Evolutionary conservation across 306 rosid species (phyloP).

Genomic region (Prunus davidiana): DNA sequence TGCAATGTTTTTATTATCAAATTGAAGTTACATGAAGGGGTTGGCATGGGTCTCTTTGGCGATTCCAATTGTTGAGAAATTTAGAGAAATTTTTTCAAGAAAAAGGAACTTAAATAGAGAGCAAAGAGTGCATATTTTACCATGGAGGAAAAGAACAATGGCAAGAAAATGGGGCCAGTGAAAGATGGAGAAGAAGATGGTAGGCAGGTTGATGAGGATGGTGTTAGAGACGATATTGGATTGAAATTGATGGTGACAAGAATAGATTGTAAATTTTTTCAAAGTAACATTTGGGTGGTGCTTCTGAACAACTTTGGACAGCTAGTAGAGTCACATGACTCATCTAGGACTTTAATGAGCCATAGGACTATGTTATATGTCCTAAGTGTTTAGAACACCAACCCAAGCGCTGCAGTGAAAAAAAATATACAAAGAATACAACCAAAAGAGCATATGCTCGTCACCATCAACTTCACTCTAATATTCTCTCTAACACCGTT

Average conservation of each 20-base stretch:
- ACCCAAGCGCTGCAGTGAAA: too few species aligned
- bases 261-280: slow-evolving; percentile 50
- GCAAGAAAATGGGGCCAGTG: slow-evolving; percentile 10
- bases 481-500: too few species aligned
- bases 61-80: slow-evolving; percentile 38
- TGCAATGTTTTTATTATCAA: too few species aligned
- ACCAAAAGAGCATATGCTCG: too few species aligned
- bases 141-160: slow-evolving; percentile 36
- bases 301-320: slow-evolving; percentile 88
- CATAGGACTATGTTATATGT: too few species aligned
- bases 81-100: not conserved
- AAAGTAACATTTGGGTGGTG: slow-evolving; percentile 85
- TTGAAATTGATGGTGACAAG: slow-evolving; percentile 62
- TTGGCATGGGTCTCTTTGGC: slow-evolving; percentile 29
- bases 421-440: too few species aligned
- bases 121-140: slow-evolving; percentile 40
- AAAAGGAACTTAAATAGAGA: slow-evolving; percentile 35
- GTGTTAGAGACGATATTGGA: slow-evolving; percentile 67
- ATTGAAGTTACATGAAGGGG: too few species aligned
- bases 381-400: too few species aligned
- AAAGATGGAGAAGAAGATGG: slow-evolving; percentile 3
- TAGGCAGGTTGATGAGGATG: slow-evolving; percentile 18
- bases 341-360: slow-evolving; percentile 27
- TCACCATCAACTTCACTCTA: too few species aligned
- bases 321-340: slow-evolving; percentile 75